These are phyloP conservation scores for Geotrichum histeridarum DNA, from an alignment of 1,139 yeast species.

Conservation along the genomic window DNA sequence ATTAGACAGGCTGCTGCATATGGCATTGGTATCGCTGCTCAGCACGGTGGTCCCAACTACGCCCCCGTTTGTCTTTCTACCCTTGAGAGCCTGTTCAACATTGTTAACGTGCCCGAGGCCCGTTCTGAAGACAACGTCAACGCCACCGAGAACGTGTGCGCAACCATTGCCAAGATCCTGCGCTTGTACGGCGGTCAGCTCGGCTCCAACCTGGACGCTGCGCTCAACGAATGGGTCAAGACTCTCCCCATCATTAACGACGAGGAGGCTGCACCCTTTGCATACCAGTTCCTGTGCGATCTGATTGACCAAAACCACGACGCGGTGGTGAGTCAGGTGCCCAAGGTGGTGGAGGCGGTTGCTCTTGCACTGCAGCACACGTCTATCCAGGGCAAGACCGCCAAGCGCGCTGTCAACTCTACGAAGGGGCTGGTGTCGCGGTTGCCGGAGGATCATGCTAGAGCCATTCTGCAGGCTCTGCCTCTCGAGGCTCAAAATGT, in stretches of 20 bases:
- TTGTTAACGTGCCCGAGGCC: slow-evolving; percentile 78
- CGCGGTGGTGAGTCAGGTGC: slow-evolving; percentile 51
- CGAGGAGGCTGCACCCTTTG: slow-evolving; percentile 85
- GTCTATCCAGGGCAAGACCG: slow-evolving; percentile 64
- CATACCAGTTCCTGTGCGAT: slow-evolving; percentile 70
- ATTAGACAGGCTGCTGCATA: slow-evolving; percentile 86
- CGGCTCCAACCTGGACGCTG: slow-evolving; percentile 49
- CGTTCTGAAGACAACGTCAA: slow-evolving; percentile 74
- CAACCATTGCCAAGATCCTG: slow-evolving; percentile 75
- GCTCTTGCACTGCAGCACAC: slow-evolving; percentile 71
- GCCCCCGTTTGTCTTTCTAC: slow-evolving; percentile 62
- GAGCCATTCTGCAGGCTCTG: slow-evolving; percentile 57
- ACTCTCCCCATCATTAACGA: slow-evolving; percentile 80
- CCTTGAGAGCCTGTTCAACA: slow-evolving; percentile 66
- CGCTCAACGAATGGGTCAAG: slow-evolving; percentile 71
- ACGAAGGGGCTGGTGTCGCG: slow-evolving; percentile 44
- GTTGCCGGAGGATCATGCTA: slow-evolving; percentile 58
- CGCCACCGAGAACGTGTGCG: slow-evolving; percentile 82
- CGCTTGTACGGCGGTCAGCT: slow-evolving; percentile 46
- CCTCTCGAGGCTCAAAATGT: slow-evolving; percentile 59
- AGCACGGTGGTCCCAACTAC: slow-evolving; percentile 62
- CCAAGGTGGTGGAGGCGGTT: slow-evolving; percentile 67
- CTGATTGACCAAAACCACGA: slow-evolving; percentile 68
- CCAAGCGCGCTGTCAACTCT: slow-evolving; percentile 57
- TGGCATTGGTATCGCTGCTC: slow-evolving; percentile 82